These are phyloP conservation scores for Dianthus caryophyllus DNA, from an alignment of 148 eudicot species.

Conservation along the genomic window DNA sequence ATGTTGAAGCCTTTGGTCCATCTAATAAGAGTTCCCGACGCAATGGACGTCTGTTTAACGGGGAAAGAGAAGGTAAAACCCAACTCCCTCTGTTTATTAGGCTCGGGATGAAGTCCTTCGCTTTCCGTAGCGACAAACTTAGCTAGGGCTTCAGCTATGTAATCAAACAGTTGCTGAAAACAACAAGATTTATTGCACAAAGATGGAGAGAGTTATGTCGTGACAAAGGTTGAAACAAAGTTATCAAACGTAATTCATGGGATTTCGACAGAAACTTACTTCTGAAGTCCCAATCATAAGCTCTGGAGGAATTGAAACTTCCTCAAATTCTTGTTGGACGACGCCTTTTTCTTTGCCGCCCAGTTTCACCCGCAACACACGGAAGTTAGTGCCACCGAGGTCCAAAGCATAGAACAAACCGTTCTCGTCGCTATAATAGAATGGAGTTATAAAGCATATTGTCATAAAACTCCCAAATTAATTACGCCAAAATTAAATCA, in stretches of 20 bases:
- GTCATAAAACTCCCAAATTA: not conserved
- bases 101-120: slow-evolving; percentile 65
- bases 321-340: slow-evolving; percentile 67
- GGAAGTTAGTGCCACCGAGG: slow-evolving; percentile 98
- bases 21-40: slow-evolving; percentile 71
- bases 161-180: slow-evolving; percentile 82
- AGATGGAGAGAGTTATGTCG: slow-evolving; percentile 22
- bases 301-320: slow-evolving; percentile 78
- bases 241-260: too few species aligned
- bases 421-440: slow-evolving; percentile 57
- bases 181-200: slow-evolving; percentile 13
- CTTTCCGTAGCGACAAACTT: slow-evolving; percentile 84
- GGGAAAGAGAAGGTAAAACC: slow-evolving; percentile 99
- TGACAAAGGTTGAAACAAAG: not conserved
- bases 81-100: slow-evolving; percentile 83
- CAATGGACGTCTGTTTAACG: slow-evolving; percentile 73
- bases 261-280: slow-evolving; percentile 39
- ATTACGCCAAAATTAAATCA: not conserved
- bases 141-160: slow-evolving; percentile 76
- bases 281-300: slow-evolving; percentile 84
- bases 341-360: slow-evolving; percentile 65
- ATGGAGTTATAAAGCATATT: slow-evolving; percentile 3
- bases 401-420: slow-evolving; percentile 95
- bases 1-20: slow-evolving; percentile 96
- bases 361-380: slow-evolving; percentile 81